Conservation (phyloP, 2,329 filamentous ascomycete species). For the Neonectria neomacrospora region DNA sequence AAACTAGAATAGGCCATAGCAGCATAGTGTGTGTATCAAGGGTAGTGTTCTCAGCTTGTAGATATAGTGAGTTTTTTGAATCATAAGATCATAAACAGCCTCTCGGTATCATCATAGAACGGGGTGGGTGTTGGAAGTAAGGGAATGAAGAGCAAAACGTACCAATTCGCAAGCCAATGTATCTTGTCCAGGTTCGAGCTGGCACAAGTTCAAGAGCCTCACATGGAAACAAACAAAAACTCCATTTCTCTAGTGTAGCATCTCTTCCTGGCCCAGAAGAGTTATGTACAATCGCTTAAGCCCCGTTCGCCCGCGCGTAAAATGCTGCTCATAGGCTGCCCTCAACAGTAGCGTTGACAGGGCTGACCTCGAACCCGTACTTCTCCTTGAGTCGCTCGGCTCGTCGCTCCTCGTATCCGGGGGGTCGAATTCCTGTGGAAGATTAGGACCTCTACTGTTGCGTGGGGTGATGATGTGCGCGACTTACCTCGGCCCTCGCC, state of each 20-base stretch:
- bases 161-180: slow-evolving; percentile 34
- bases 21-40: not conserved
- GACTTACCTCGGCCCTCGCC: slow-evolving; percentile 86
- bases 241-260: slow-evolving; percentile 56
- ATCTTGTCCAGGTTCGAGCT: slow-evolving; percentile 30
- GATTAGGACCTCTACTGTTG: slow-evolving; percentile 28
- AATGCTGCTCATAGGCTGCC: slow-evolving; percentile 52
- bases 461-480: slow-evolving; percentile 19
- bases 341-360: slow-evolving; percentile 65
- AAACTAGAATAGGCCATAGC: not conserved
- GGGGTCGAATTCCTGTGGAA: slow-evolving; percentile 76
- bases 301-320: slow-evolving; percentile 40
- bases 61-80: slow-evolving; percentile 50
- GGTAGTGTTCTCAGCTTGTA: slow-evolving; percentile 33
- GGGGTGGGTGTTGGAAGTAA: slow-evolving; percentile 2
- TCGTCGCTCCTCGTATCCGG: slow-evolving; percentile 87
- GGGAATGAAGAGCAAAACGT: slow-evolving; percentile 27
- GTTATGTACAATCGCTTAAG: slow-evolving; percentile 51
- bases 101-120: slow-evolving; percentile 56
- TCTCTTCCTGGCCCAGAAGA: slow-evolving; percentile 49
- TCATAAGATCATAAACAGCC: slow-evolving; percentile 61
- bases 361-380: slow-evolving; percentile 86
- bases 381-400: slow-evolving; percentile 83
- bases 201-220: slow-evolving; percentile 42
- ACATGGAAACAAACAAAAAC: slow-evolving; percentile 48